Evolutionary conservation across 2,329 filamentous ascomycete genomes (phyloP), one percentile per base, ranked within the genome.

Genomic region (Beauveria varroae): DNA sequence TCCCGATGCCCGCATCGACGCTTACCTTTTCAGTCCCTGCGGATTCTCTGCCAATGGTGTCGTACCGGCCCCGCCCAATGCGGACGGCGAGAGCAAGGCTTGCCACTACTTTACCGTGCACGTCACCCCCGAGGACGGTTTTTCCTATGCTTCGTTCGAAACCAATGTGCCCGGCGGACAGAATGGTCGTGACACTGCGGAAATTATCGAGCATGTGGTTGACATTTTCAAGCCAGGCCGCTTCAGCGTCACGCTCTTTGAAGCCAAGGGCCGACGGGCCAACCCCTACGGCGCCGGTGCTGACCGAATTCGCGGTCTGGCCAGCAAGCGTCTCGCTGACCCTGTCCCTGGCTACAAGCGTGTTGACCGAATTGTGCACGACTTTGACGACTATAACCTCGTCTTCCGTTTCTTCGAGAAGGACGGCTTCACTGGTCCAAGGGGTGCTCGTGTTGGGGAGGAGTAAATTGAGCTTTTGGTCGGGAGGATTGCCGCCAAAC

Each of bases 71-170:
- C 86, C 90, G 0, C 78, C 83, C 16, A 78, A 84, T 40, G 80
- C 80, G 57, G 76, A 77, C 40, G 79, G 69, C 41, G 68, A 68
- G 57, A 66, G 66, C 63, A 80, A 79, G 57, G 78, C 83, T 4
- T 88, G 85, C 46, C 92, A 98, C 76, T 99, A 99, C 78, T 99
- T 97, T 77, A 99, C 93, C 1, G 95, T 99, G 26, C 95, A 99
- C 72, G 95, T 99, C 66, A 99, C 95, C 0, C 95, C 95, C 0
- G 95, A 99, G 80, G 91, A 93, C 16, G 87, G 96, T 70, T 99
- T 93, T 80, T 97, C 93, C 5, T 99, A 96, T 73, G 95, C 95
- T 41, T 97, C 92, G 2, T 99, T 99, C 72, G 95, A 99, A 80
- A 98, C 95, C 67, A 99, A 98, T 68, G 93, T 99, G 4, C 95